Evolutionary conservation across 2,329 filamentous ascomycete species (phyloP), one percentile per base, ranked within the genome.

Genomic region (Thielaviopsis euricoi): DNA sequence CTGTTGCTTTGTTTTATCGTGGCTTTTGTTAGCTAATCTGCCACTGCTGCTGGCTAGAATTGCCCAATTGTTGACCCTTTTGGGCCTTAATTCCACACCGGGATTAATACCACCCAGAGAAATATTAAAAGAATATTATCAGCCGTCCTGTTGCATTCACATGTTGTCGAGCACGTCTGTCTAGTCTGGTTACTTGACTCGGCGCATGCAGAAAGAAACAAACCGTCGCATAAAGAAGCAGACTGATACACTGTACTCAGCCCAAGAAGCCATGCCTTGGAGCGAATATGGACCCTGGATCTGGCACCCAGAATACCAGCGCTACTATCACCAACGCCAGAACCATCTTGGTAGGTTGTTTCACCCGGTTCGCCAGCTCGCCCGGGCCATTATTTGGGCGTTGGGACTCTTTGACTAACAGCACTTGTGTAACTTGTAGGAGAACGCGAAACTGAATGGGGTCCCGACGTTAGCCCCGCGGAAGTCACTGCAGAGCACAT

Each of bases 311-410:
- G 23, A n/a, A 7, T 63, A 67, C 43, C 46, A 61, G 15, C 62
- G 64, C 57, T 64, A 67, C 52, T 71, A 66, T 53, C 66, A 65
- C 54, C 63, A 64, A 19, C 64, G 67, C 51, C 60, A 62, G 59
- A 64, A 67, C 53, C 56, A 53, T 43, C 61, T 65, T 54, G 69
- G 69, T 71, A 63, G 6, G 62, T 62, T 37, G 60, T 52, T 6
- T n/a, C 51, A n/a, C 13, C 13, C 15, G 3, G 37, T 10, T 10
- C 29, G 29, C 29, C 29, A 33, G 9, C 29, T 10, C 29, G 29
- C 29, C 12, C 29, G 29, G 12, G 29, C 29, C 29, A 33, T 33
- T 10, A 6, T 10, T 10, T 10, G 29, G 5, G 29, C 29, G 29
- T 10, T 33, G 9, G 29, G 29, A 33, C 29, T 33, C 7, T 10